These are phyloP conservation scores for Penicillium hordei DNA, from an alignment of 2,329 filamentous ascomycete species.

Conservation along the genomic window DNA sequence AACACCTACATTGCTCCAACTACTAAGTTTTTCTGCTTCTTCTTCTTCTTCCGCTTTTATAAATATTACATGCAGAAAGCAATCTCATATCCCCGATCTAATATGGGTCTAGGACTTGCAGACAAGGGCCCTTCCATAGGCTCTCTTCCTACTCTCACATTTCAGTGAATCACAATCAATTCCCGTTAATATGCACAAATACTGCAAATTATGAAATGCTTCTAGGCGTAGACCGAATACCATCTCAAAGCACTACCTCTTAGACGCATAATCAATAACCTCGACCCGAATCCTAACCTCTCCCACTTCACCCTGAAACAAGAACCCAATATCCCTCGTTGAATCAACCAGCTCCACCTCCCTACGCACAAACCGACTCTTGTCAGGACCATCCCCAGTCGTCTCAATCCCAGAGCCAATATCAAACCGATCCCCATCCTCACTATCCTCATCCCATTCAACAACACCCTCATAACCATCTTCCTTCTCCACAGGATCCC, in stretches of 20 bases:
- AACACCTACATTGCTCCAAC: too few species aligned
- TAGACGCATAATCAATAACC: conserved; percentile 10
- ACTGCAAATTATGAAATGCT: not conserved
- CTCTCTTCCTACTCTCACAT: too few species aligned
- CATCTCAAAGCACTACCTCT: not conserved
- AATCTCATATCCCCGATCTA: too few species aligned
- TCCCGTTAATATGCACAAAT: not conserved
- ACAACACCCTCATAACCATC: conserved; percentile 54
- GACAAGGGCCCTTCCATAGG: too few species aligned
- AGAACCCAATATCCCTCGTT: conserved; percentile 78
- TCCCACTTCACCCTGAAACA: conserved; percentile 64
- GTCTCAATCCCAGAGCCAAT: conserved; percentile 12
- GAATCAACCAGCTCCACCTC: conserved; percentile 79
- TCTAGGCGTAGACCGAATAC: not conserved
- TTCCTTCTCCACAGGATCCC: conserved; percentile 71
- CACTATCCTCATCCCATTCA: conserved; percentile 48
- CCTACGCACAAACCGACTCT: conserved; percentile 68
- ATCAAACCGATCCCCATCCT: conserved; percentile 23
- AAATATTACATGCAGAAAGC: too few species aligned
- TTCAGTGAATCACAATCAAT: not conserved
- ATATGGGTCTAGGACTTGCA: too few species aligned
- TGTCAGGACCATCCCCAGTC: conserved; percentile 20
- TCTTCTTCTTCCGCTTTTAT: too few species aligned
- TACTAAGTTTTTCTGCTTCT: too few species aligned
- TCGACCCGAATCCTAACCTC: conserved; percentile 73